These are phyloP conservation scores for Leptographium lundbergii DNA, from an alignment of 2,329 filamentous ascomycete species.

Conservation along the genomic window DNA sequence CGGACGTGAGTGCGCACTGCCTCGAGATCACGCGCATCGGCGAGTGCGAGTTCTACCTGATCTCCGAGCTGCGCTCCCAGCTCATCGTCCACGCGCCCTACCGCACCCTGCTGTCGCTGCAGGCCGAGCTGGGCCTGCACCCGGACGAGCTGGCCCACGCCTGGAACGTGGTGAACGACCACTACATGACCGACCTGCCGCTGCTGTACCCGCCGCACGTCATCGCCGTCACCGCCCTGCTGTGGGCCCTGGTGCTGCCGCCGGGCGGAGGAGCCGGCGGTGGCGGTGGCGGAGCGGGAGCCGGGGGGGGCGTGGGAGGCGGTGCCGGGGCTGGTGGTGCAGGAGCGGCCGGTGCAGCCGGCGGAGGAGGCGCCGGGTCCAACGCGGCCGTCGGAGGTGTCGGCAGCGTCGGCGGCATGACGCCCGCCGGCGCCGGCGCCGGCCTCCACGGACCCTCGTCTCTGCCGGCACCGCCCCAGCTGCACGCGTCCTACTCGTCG, in stretches of 20 bases:
- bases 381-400: constrained; percentile 23
- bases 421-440: not conserved
- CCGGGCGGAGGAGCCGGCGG: constrained; percentile 30
- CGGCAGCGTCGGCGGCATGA: not conserved
- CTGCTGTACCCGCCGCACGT: constrained; percentile 76
- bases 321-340: constrained; percentile 9
- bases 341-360: not conserved
- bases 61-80: constrained; percentile 81
- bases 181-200: constrained; percentile 84
- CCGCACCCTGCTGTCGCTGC: constrained; percentile 61
- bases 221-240: constrained; percentile 74
- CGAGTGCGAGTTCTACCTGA: constrained; percentile 87
- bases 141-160: constrained; percentile 68
- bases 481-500: not conserved
- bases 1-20: constrained; percentile 47
- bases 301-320: not conserved
- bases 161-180: constrained; percentile 79
- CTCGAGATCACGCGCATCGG: constrained; percentile 74
- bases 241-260: constrained; percentile 71
- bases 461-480: not conserved
- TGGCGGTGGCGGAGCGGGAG: constrained; percentile 16
- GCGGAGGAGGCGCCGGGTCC: not conserved
- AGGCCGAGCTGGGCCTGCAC: constrained; percentile 56
- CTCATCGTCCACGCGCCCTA: constrained; percentile 88
- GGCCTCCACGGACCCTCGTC: not conserved